Evolutionary conservation across 1,139 yeast species (phyloP), one percentile per base, ranked within the genome.

Genomic region (Suhomyces chickasaworum): DNA sequence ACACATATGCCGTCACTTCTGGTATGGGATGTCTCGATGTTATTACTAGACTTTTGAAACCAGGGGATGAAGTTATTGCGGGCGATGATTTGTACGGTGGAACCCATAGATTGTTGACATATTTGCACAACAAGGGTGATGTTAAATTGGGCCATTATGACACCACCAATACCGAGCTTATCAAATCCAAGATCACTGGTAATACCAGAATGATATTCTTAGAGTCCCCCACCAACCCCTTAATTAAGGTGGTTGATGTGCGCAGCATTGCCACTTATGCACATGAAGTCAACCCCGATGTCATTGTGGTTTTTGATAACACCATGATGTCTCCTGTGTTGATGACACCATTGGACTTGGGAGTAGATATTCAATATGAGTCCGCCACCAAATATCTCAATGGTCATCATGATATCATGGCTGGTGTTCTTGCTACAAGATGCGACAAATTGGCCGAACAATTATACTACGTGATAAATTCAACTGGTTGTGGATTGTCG

Each of bases 391-490:
- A 90, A 67, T 90, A 88, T 62, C 73, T 90, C 54, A 88, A 89
- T 60, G 97, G 97, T 9, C 97, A 90, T 65, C 97, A 90, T 65
- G 97, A 90, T 65, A 82, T 90, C 58, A 90, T 90, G 97, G 97
- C 96, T 15, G 97, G 97, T 46, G 83, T 87, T 16, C 74, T 90
- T 50, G 95, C 96, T 23, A 83, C 87, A 18, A 77, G 86, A 53
- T 75, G 76, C 41, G 66, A 78, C 25, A 72, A 75, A 48, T 70
- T 90, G 47, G 93, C 91, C 7, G 85, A 87, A 50, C 75, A 80
- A 47, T 60, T 90, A 12, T 88, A 80, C 64, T 86, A 79, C 64
- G 87, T 89, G 21, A 85, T 90, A 59, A 90, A 90, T 66, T 85
- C 97, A 30, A 86, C 91, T 8, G 97, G 97, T 9, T 84, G 93